Base-by-base conservation (phyloP, 345 rosid species). In the Acer negundo region DNA sequence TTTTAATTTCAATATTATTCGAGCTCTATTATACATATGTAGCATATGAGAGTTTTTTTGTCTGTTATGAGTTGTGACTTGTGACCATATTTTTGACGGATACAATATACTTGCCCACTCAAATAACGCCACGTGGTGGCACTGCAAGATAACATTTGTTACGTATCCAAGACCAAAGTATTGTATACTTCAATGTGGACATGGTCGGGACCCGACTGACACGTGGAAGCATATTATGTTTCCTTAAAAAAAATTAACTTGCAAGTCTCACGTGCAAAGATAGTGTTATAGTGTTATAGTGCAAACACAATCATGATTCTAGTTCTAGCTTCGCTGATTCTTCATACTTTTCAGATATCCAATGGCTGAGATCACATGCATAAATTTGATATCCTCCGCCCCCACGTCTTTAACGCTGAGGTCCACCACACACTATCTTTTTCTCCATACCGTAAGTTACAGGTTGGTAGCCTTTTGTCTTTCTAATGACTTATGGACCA, bases 271-370 rank as follows among this genome's bases (percentile, higher is more conserved):
- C 62, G 77, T 74, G 77, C 28, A 22, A 10, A 28, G 69, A 63
- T 69, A 62, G 59, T n/a, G n/a, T n/a, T n/a, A n/a, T n/a, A n/a
- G 46, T 28, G 44, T 6, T 26, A 19, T 61, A 1, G 6, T 46
- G 59, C n/a, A n/a, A n/a, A 11, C 62, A 74, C 47, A 26, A 47
- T 74, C 61, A 74, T 74, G 77, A 47, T 9, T 62, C 68, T 5
- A 22, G 17, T 9, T 62, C 68, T 6, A 22, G 69, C 35, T 10
- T 73, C 69, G 35, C 59, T 10, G 46, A 47, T 47, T 61, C 62
- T 28, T 19, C 9, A 0, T 17, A 47, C 62, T 74, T 74, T 26
- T 26, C 69, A 46, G 69, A 17, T 44, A 63, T 63, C 70, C 42
- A 12, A 51, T 2, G 77, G 77, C 70, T 64, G 2, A 64, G 62